phyloP scores from a whole-genome alignment of 2,329 filamentous ascomycete species.

The Fusarium praegraminearum region DNA sequence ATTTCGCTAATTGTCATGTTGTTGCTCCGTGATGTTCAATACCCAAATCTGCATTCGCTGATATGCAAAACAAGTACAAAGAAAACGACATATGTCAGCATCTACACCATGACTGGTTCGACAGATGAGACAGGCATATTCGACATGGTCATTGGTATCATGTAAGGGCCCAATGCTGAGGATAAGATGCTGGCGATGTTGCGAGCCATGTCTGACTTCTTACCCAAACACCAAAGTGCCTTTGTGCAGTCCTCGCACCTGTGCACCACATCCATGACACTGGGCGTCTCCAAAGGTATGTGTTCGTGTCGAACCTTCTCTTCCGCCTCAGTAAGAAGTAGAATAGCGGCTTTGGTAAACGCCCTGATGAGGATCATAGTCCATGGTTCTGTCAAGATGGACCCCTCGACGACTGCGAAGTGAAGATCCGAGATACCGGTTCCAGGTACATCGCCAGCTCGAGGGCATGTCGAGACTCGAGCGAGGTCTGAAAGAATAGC shows the following conservation, averaged over 20 bases:
- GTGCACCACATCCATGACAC: slow-evolving; percentile 47
- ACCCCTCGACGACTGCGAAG: slow-evolving; percentile 65
- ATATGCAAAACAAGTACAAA: slow-evolving; percentile 4
- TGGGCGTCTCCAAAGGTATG: slow-evolving; percentile 38
- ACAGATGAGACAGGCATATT: slow-evolving; percentile 27
- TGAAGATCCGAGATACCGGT: slow-evolving; percentile 58
- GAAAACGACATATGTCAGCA: slow-evolving; percentile 2
- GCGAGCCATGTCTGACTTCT: slow-evolving; percentile 64
- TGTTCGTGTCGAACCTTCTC: slow-evolving; percentile 46
- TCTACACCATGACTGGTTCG: slow-evolving; percentile 35
- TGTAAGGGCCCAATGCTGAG: slow-evolving; percentile 43
- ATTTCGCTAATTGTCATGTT: slow-evolving; percentile 22
- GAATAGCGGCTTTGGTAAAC: slow-evolving; percentile 61
- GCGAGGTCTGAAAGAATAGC: slow-evolving; percentile 62
- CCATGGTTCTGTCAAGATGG: slow-evolving; percentile 71
- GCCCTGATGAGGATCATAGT: slow-evolving; percentile 66
- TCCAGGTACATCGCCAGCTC: slow-evolving; percentile 43
- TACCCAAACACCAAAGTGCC: slow-evolving; percentile 66
- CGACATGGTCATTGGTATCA: slow-evolving; percentile 40
- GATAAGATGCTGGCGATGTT: slow-evolving; percentile 47
- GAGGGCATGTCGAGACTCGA: slow-evolving; percentile 56
- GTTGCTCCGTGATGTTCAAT: slow-evolving; percentile 1
- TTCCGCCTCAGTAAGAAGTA: slow-evolving; percentile 54
- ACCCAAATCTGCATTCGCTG: slow-evolving; percentile 10
- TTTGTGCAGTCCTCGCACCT: slow-evolving; percentile 63